Evolutionary conservation across 2,329 filamentous ascomycete genomes (phyloP), one percentile per base, ranked within the genome.

Genomic region (Dichotomopilus funicola): DNA sequence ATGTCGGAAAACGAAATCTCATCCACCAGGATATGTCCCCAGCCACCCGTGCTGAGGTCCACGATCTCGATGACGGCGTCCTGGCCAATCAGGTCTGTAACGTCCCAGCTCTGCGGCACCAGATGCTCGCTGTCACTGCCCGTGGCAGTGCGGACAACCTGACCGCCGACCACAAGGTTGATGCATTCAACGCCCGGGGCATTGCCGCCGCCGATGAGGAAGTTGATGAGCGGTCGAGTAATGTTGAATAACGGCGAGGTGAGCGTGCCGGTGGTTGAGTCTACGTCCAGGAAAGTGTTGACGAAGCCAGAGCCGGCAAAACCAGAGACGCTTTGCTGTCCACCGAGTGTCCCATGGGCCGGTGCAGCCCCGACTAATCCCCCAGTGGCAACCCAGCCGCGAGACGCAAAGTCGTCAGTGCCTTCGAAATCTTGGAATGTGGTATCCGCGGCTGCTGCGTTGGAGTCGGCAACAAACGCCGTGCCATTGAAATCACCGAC

Each of bases 141-240:
- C 40, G 49, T 51, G n/a, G 49, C 49, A 27, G 49, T 51, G 49
- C 49, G 49, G 38, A 51, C 49, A 43, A 51, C 40, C 49, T 51
- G 40, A 9, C 49, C 49, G 13, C 12, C 31, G 40, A 51, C 49
- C 49, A 42, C 43, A 33, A 51, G 49, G 49, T 51, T 51, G 40
- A 51, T 36, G 11, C 49, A 51, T 36, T 51, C 31, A 38, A 11
- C n/a, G 12, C 49, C 49, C 12, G 49, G 49, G 12, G 49, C 49
- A 33, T 51, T 43, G 6, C 49, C 49, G 33, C 49, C 49, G 31
- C 49, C 49, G n/a, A 51, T 51, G 49, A 51, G 49, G 40, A 51
- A 51, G 40, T 51, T 51, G 40, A 51, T 51, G 2, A 35, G 40
- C 40, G 31, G 31, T 11, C 31, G 38, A 34, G 49, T 41, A 33